Percentiles rank a stretch among this genome's conserved stretches.
These are phyloP conservation scores for Escovopsis sp. DNA, from an alignment of 2,329 filamentous ascomycete genomes.

Conservation along the genomic window DNA sequence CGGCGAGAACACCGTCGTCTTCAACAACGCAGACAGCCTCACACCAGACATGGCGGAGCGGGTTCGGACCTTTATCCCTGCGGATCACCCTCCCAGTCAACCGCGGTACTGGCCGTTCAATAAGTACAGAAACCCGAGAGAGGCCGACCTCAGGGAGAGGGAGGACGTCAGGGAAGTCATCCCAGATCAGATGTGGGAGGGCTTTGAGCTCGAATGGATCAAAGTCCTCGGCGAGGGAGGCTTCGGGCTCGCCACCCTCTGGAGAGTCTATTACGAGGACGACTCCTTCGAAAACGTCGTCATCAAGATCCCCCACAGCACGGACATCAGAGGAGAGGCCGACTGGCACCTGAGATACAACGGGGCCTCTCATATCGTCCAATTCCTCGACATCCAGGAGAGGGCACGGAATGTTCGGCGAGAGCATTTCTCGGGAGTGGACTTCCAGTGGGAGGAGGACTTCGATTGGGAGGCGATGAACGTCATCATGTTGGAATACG, in stretches of 20 bases:
- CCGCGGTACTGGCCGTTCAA: neutral
- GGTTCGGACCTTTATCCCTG: neutral
- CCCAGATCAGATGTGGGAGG: conserved; percentile 4
- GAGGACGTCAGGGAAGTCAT: neutral
- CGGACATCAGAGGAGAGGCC: conserved; percentile 7
- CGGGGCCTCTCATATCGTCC: conserved; percentile 14
- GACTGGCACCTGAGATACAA: conserved; percentile 14
- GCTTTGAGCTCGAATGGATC: conserved; percentile 7
- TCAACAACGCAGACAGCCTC: conserved; percentile 3
- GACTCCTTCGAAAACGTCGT: conserved; percentile 9
- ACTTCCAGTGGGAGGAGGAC: neutral
- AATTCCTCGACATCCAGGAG: conserved; percentile 11
- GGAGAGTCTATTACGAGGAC: conserved; percentile 6
- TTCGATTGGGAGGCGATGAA: conserved; percentile 1
- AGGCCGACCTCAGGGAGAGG: neutral
- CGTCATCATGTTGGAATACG: conserved; percentile 14
- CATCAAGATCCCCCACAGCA: conserved; percentile 11
- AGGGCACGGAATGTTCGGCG: conserved; percentile 5
- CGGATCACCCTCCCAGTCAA: neutral
- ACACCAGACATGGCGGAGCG: neutral
- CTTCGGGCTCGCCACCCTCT: conserved; percentile 7
- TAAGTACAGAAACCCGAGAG: neutral
- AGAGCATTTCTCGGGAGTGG: conserved; percentile 1
- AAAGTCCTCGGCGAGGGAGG: conserved; percentile 6
- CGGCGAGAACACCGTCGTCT: conserved; percentile 4